These are phyloP conservation scores for Amanita exitialis DNA, from an alignment of 768 basidiomycete genomes.

Conservation along the genomic window DNA sequence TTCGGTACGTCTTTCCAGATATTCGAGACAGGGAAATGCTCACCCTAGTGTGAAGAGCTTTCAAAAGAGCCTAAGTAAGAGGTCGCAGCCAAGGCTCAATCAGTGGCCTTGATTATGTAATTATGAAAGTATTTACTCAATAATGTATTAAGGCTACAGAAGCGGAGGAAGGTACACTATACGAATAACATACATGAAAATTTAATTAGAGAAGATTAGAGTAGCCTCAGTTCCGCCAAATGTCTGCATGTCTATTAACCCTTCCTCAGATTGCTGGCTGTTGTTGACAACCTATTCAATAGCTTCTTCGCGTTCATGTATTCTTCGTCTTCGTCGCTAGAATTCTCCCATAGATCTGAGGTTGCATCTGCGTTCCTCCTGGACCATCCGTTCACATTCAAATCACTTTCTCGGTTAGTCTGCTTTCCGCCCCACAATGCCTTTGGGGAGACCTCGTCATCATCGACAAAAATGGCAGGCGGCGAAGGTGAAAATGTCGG, in stretches of 20 bases:
- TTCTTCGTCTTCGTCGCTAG: slow-evolving; percentile 65
- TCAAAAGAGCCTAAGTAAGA: neutral
- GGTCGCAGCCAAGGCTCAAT: neutral
- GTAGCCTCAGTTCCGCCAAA: neutral
- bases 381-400: slow-evolving; percentile 3
- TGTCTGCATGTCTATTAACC: slow-evolving; percentile 7
- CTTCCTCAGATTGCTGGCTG: slow-evolving; percentile 14
- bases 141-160: neutral
- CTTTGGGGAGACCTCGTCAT: slow-evolving; percentile 13
- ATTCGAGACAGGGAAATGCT: neutral
- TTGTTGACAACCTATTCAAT: slow-evolving; percentile 36
- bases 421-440: slow-evolving; percentile 8
- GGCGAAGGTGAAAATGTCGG: slow-evolving; percentile 72
- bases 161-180: neutral
- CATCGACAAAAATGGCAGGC: slow-evolving; percentile 49
- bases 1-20: neutral
- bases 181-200: neutral
- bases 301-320: slow-evolving; percentile 49
- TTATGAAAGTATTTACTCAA: neutral
- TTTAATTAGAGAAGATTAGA: neutral
- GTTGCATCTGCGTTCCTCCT: neutral
- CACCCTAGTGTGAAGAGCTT: slow-evolving; percentile 3
- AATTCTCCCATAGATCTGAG: slow-evolving; percentile 57
- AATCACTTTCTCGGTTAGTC: neutral
- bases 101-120: slow-evolving; percentile 2